phyloP scores from a whole-genome alignment of 2,329 filamentous ascomycete genomes.

The Spiromastix sp. region DNA sequence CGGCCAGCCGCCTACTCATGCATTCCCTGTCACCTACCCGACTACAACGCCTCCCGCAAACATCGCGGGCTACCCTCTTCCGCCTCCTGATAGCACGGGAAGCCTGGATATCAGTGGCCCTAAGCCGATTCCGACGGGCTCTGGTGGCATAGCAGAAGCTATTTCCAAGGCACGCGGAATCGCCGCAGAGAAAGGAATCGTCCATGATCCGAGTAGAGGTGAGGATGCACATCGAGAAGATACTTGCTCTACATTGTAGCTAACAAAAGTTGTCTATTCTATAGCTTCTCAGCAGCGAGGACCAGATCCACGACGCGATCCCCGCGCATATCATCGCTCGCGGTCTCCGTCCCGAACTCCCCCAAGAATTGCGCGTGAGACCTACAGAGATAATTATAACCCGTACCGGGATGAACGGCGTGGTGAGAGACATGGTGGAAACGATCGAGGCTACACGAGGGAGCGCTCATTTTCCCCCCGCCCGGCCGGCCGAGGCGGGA shows the following conservation, averaged over 20 bases:
- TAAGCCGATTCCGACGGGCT: slow-evolving; percentile 68
- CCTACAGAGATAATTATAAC: slow-evolving; percentile 65
- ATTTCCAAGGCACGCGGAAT: slow-evolving; percentile 76
- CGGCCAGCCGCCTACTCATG: slow-evolving; percentile 23
- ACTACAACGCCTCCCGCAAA: slow-evolving; percentile 29
- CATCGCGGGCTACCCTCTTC: slow-evolving; percentile 32
- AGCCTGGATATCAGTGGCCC: slow-evolving; percentile 72
- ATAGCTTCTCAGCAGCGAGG: no score
- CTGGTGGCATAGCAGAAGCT: slow-evolving; percentile 72
- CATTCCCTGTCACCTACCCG: slow-evolving; percentile 35
- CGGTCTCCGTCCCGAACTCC: slow-evolving; percentile 56
- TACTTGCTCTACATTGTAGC: no score
- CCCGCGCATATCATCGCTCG: slow-evolving; percentile 45
- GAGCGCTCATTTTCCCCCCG: slow-evolving; percentile 62
- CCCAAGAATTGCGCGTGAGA: slow-evolving; percentile 55
- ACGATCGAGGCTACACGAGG: slow-evolving; percentile 49
- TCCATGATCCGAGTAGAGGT: slow-evolving; percentile 33
- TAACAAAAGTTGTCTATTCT: no score
- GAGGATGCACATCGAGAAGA: no score
- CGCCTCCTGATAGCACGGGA: slow-evolving; percentile 45
- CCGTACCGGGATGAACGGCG: slow-evolving; percentile 80
- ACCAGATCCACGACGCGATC: slow-evolving; percentile 32
- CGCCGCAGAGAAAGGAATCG: slow-evolving; percentile 65
- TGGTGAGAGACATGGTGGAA: slow-evolving; percentile 44
- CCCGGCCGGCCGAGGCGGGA: slow-evolving; percentile 41